phyloP scores from a whole-genome alignment of 2,329 filamentous ascomycete species.

The Penicillium expansum region DNA sequence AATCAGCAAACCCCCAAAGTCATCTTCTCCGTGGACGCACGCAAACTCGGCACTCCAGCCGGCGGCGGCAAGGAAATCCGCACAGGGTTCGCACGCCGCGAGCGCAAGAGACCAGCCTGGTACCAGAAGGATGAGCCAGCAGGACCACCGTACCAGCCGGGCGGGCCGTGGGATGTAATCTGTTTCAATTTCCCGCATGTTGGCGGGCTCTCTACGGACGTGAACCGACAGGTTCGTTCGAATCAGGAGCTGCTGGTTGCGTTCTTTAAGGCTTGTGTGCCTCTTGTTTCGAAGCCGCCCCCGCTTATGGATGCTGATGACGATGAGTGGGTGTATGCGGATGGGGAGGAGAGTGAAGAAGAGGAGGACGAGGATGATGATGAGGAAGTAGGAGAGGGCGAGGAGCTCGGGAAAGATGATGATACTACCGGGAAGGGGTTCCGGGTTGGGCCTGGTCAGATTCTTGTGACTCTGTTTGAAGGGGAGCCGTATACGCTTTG shows the following conservation, averaged over 20 bases:
- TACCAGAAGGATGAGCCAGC: constrained; percentile 14
- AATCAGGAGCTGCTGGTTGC: constrained; percentile 66
- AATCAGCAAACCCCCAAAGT: constrained; percentile 27
- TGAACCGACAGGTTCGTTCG: constrained; percentile 88
- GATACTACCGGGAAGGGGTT: constrained; percentile 18
- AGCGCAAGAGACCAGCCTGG: constrained; percentile 33
- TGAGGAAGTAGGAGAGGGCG: constrained; percentile 13
- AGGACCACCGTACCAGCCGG: constrained; percentile 8
- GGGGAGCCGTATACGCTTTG: constrained; percentile 92
- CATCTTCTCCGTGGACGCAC: constrained; percentile 45
- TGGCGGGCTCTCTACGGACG: constrained; percentile 85
- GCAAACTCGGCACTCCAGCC: constrained; percentile 38
- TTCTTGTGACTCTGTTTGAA: constrained; percentile 88
- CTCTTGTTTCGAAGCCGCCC: constrained; percentile 37
- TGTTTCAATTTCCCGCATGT: constrained; percentile 98
- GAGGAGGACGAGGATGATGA: constrained; percentile 19
- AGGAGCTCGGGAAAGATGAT: constrained; percentile 11
- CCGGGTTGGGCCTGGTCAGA: constrained; percentile 46
- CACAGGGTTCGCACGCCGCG: constrained; percentile 36
- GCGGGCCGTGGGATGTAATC: constrained; percentile 66
- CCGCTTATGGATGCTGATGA: constrained; percentile 20
- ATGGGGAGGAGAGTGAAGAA: constrained; percentile 18
- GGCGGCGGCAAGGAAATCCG: constrained; percentile 46
- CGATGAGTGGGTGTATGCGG: constrained; percentile 25
- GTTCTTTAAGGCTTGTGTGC: constrained; percentile 48